A percentile compares a stretch with the other conserved stretches of the same genome.
Evolutionary conservation across 345 rosid species (phyloP).

Genomic region (Gossypium bickii): DNA sequence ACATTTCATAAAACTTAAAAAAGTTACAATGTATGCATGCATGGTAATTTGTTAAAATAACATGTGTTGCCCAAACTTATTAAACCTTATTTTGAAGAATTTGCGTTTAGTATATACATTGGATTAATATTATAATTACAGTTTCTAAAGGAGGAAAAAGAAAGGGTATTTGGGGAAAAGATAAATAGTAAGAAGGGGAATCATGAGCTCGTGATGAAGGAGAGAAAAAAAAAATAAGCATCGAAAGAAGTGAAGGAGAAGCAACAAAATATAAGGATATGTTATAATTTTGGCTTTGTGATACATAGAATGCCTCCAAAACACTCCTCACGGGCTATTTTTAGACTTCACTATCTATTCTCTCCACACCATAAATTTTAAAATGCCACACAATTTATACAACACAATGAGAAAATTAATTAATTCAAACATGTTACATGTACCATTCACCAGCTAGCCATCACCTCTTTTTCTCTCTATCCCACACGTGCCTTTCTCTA

Average conservation of each 20-base stretch:
- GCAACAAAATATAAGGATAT: constrained; percentile 32
- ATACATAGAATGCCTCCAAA: constrained; percentile 46
- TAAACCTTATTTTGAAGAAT: too few relatives aligned
- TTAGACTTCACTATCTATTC: background rate
- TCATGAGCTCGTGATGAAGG: constrained; percentile 49
- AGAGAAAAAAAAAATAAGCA: constrained; percentile 22
- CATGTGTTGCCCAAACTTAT: too few relatives aligned
- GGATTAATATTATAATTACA: too few relatives aligned
- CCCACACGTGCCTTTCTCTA: constrained; percentile 2
- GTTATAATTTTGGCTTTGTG: constrained; percentile 23
- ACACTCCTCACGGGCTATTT: constrained; percentile 52
- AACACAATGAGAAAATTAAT: too few relatives aligned
- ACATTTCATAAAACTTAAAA: background rate
- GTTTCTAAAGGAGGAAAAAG: background rate
- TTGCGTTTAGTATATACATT: too few relatives aligned
- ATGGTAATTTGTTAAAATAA: too few relatives aligned
- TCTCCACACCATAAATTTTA: background rate
- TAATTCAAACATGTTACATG: too few relatives aligned
- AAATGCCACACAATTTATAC: background rate
- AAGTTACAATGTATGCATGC: too few relatives aligned
- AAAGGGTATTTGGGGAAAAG: constrained; percentile 15
- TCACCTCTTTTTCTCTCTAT: background rate
- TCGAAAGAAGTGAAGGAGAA: constrained; percentile 46
- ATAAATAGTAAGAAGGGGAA: constrained; percentile 19
- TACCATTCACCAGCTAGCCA: background rate